Percentiles rank a stretch among this genome's conserved stretches.
phyloP scores from a whole-genome alignment of 1,284 basidiomycete species.

The Ganoderma lingzhi region DNA sequence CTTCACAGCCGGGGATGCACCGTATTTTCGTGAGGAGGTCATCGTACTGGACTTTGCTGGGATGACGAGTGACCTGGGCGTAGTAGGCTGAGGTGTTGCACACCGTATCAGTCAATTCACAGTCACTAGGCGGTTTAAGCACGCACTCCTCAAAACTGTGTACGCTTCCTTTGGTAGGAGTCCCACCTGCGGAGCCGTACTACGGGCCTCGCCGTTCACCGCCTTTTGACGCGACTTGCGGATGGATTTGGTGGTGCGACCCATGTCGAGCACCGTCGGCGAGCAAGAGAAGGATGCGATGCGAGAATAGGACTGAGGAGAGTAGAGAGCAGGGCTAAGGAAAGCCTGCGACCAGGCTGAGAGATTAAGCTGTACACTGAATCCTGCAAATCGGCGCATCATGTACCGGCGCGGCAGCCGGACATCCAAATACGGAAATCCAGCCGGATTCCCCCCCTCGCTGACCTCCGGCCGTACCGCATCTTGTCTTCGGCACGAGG shows the following conservation, averaged over 20 bases:
- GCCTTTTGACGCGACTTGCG: not conserved
- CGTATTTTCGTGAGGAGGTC: not conserved
- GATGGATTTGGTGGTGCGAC: not conserved
- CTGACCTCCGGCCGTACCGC: too few species aligned
- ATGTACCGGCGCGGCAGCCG: too few species aligned
- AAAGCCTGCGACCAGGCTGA: not conserved
- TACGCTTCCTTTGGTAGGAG: not conserved
- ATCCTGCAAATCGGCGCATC: too few species aligned
- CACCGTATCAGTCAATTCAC: not conserved
- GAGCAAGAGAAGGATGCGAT: not conserved
- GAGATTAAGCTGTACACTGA: too few species aligned
- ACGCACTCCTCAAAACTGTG: not conserved
- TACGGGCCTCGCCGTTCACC: not conserved
- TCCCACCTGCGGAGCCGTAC: not conserved
- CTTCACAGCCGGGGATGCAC: not conserved
- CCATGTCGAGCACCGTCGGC: not conserved
- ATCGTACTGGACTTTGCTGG: not conserved
- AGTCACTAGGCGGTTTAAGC: not conserved
- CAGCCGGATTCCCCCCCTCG: too few species aligned
- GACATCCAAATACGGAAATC: too few species aligned
- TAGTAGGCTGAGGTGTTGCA: not conserved
- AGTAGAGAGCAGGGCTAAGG: not conserved
- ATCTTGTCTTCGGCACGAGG: too few species aligned
- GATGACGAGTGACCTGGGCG: not conserved
- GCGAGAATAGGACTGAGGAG: not conserved